Base-by-base conservation (phyloP, 192 early-diverging fungal species). In the Entomortierella lignicola region DNA sequence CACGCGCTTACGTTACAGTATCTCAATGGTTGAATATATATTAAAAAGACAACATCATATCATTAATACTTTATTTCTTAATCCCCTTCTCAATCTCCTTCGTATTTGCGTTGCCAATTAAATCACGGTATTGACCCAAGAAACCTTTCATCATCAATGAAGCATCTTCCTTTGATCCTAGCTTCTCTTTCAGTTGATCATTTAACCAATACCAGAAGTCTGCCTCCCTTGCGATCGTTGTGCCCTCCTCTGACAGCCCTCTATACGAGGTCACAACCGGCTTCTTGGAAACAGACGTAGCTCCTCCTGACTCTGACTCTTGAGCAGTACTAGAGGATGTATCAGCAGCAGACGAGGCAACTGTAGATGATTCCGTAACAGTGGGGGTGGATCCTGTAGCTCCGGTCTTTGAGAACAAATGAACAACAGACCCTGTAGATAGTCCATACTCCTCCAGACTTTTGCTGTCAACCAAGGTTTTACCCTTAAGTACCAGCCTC, bases 401-500 rank as follows among this genome's bases (percentile, higher is more conserved):
- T 25, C 81, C 81, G 4, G 84, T 66, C 50, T 83, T 86, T 41
- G 85, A 44, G 61, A 89, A 85, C 43, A 89, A 69, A 69, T 87
- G 87, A 5, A 89, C 60, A 12, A 73, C 65, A 2, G 81, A 81
- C 34, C 72, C 87, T 18, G 84, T 43, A 6, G 55, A 63, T 23
- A 91, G 51, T 10, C 67, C 70, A 55, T 88, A 87, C 26, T 91
- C 88, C 4, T 47, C 60, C 55, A 91, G 58, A n/a, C 67, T 62
- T 55, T 87, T 88, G 50, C 62, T 82, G 66, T 91, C 89, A 6
- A 77, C 34, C 43, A 91, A 71, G 3, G 84, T 83, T 60, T 91
- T 91, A 25, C 89, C 89, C 52, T 86, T 88, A 29, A 91, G 69
- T 53, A 91, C 82, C 26, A 91, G 66, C 29, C 89, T 85, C 61